Conservation (phyloP, 352 stramenopile genomes). For the Chrysophaeum taylorii region DNA sequence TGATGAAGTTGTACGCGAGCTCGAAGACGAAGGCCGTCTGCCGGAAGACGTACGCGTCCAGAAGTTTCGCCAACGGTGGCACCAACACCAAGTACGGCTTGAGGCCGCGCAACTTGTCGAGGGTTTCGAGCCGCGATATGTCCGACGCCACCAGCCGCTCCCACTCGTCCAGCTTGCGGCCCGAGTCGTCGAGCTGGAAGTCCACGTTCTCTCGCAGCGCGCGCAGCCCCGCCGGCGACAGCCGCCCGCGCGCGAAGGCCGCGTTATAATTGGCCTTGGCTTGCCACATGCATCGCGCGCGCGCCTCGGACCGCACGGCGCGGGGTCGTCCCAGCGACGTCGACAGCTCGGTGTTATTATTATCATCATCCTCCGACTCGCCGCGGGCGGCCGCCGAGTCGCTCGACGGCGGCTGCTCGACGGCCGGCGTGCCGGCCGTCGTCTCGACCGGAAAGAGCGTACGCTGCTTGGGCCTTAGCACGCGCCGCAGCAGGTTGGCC, state of each 20-base stretch:
- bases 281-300: not conserved
- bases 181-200: not conserved
- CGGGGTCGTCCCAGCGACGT: too few relatives aligned
- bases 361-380: too few relatives aligned
- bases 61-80: not conserved
- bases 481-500: too few relatives aligned
- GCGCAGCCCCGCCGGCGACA: not conserved
- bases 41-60: not conserved
- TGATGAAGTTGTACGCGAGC: constrained; percentile 2
- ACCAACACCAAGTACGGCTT: not conserved
- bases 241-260: not conserved
- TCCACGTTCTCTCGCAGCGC: not conserved
- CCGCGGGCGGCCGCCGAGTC: too few relatives aligned
- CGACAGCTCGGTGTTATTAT: too few relatives aligned
- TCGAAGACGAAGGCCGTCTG: not conserved
- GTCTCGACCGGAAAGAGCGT: too few relatives aligned
- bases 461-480: too few relatives aligned
- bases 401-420: too few relatives aligned
- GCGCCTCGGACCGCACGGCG: not conserved
- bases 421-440: too few relatives aligned
- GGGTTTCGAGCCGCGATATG: not conserved
- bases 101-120: not conserved
- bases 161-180: not conserved
- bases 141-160: not conserved
- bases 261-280: not conserved